Base-by-base conservation (phyloP, 139 green algal species). In the Tetradesmus lagerheimii region DNA sequence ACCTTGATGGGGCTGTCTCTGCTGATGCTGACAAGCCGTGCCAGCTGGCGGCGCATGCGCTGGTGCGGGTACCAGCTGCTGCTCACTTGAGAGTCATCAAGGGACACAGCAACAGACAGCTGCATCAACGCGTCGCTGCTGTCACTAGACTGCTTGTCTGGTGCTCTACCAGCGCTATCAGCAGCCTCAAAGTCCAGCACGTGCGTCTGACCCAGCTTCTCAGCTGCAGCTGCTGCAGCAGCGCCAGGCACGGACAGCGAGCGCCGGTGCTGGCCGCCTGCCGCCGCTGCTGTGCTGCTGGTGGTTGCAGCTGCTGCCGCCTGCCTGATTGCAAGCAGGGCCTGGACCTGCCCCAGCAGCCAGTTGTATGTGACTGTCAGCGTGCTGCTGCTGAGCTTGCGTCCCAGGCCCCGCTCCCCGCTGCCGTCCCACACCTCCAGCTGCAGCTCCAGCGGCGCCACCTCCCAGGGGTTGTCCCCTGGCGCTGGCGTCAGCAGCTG, bases 381-480 rank as follows among this genome's bases (percentile, higher is more conserved):
- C 27, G 18, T 45, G 25, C 66, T 85, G 6, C 27, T 80, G 20
- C 83, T 94, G 37, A 97, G 45, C 20, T 83, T 25, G 4, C 50
- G 39, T 5, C 92, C 92, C 1, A 79, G 35, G 31, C 94, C 94
- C 27, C 86, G 83, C 9, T 90, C 77, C 0, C 75, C 90, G 4
- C 89, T 91, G 16, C 79, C 91, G 20, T 94, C 92, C 64, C 87
- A 85, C 57, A 97, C 86, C 76, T 90, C 80, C 3, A 93, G 4
- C 29, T 84, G 23, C 31, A 97, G 78, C 76, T 91, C 83, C 11
- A 93, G 80, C 31, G 89, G 80, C 0, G 91, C 50, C 1, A 91
- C 89, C 6, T 82, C 86, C 71, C 93, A 95, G 38, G 90, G 92
- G 83, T 95, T 93, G 71, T 93, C 92, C 2, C 91, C 92, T 1